These are phyloP conservation scores for Termitomyces sp. DNA, from an alignment of 1,284 basidiomycete genomes.

Conservation along the genomic window DNA sequence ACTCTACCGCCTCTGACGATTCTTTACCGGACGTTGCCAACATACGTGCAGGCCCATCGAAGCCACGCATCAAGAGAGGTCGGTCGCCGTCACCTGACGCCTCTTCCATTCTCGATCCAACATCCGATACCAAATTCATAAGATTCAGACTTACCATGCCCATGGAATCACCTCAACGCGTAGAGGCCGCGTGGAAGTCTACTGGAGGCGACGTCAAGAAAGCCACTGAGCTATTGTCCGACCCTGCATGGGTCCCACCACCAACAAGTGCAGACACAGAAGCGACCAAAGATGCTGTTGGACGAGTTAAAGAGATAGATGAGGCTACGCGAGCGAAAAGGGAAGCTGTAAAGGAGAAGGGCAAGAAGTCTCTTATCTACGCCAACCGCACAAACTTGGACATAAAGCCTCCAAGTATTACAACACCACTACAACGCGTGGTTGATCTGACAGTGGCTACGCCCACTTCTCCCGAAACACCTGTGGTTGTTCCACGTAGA, in stretches of 20 bases:
- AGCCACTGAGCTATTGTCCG: slow-evolving; percentile 53
- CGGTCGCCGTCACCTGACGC: slow-evolving; percentile 31
- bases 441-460: slow-evolving; percentile 26
- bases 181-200: slow-evolving; percentile 62
- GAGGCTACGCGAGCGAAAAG: slow-evolving; percentile 61
- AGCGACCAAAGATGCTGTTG: slow-evolving; percentile 35
- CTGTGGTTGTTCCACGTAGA: slow-evolving; percentile 32
- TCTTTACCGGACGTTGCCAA: slow-evolving; percentile 44
- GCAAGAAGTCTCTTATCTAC: slow-evolving; percentile 73
- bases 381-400: slow-evolving; percentile 54
- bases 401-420: slow-evolving; percentile 26
- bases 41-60: slow-evolving; percentile 38
- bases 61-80: slow-evolving; percentile 50
- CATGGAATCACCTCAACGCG: slow-evolving; percentile 34
- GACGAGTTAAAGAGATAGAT: slow-evolving; percentile 64
- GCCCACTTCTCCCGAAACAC: slow-evolving; percentile 29
- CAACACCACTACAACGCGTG: slow-evolving; percentile 37
- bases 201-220: slow-evolving; percentile 51
- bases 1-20: slow-evolving; percentile 60
- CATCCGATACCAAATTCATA: slow-evolving; percentile 42
- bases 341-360: slow-evolving; percentile 61
- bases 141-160: slow-evolving; percentile 61
- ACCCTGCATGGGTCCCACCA: slow-evolving; percentile 48
- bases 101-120: slow-evolving; percentile 23
- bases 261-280: slow-evolving; percentile 20